These are phyloP conservation scores for Radiomyces spectabilis DNA, from an alignment of 192 early-diverging fungal genomes.

Conservation along the genomic window DNA sequence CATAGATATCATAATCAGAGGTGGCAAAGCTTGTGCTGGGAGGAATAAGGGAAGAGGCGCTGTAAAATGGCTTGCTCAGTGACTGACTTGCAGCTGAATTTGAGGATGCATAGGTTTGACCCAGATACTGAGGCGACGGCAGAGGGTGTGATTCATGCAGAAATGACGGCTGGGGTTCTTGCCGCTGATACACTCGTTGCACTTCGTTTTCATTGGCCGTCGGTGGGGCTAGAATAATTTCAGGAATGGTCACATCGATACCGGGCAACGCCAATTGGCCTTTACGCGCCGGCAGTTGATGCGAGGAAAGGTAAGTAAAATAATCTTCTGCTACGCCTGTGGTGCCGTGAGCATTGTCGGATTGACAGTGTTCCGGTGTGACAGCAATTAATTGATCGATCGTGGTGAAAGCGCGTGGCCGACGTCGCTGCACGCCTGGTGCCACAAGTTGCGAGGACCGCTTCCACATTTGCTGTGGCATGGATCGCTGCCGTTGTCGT, in stretches of 20 bases:
- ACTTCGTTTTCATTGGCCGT: background rate
- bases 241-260: slow-evolving; percentile 3
- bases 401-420: slow-evolving; percentile 5
- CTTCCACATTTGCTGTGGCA: no score
- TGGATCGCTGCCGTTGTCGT: background rate
- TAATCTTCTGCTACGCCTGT: slow-evolving; percentile 19
- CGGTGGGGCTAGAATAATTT: slow-evolving; percentile 14
- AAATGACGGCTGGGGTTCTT: no score
- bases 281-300: no score
- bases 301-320: slow-evolving; percentile 10
- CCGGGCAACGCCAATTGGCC: background rate
- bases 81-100: background rate
- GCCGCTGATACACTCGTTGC: no score
- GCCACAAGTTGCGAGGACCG: no score
- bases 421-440: no score
- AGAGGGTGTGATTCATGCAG: background rate
- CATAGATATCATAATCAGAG: slow-evolving; percentile 2
- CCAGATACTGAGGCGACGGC: background rate
- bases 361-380: no score
- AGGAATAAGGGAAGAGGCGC: background rate
- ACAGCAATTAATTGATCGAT: background rate
- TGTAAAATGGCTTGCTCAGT: no score
- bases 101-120: background rate
- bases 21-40: background rate
- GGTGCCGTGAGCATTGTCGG: slow-evolving; percentile 1